Evolutionary conservation across 768 basidiomycete genomes (phyloP).

Genomic region (Russula griseocarnosa): DNA sequence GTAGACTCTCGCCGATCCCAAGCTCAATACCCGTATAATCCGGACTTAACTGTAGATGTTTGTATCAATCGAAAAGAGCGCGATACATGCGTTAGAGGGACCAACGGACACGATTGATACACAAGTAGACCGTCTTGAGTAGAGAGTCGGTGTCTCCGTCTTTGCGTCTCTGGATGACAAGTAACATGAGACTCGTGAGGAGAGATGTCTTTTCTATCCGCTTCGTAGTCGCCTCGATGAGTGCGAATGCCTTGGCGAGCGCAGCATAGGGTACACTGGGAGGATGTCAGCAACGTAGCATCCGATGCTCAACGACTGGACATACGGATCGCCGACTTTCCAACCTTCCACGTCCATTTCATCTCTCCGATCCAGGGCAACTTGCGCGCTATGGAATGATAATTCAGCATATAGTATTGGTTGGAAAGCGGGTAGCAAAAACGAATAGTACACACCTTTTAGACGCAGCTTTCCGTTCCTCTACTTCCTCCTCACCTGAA

Average conservation of each 20-base stretch:
- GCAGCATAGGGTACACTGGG: constrained; percentile 90
- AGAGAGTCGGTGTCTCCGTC: constrained; percentile 70
- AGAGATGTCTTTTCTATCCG: constrained; percentile 88
- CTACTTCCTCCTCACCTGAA: constrained; percentile 42
- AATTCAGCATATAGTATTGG: background rate
- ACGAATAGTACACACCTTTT: constrained; percentile 52
- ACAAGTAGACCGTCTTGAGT: constrained; percentile 88
- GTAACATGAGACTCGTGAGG: constrained; percentile 82
- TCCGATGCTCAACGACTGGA: constrained; percentile 26
- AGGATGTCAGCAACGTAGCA: background rate
- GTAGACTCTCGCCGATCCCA: constrained; percentile 90
- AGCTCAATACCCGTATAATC: constrained; percentile 95
- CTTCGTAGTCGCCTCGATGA: constrained; percentile 94
- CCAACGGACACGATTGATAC: constrained; percentile 82
- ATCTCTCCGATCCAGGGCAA: constrained; percentile 51
- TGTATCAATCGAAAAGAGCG: constrained; percentile 1
- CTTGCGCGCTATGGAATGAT: constrained; percentile 54
- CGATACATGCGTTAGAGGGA: background rate
- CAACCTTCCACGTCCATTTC: constrained; percentile 81
- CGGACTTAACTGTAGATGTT: constrained; percentile 66
- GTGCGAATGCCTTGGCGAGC: constrained; percentile 78
- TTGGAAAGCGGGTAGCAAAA: background rate
- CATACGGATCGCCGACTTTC: constrained; percentile 82
- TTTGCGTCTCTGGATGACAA: constrained; percentile 84
- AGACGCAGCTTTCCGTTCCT: constrained; percentile 52